Evolutionary conservation across 2,329 filamentous ascomycete genomes (phyloP), one percentile per base, ranked within the genome.

Genomic region (Chrysoporthe deuterocubensis): DNA sequence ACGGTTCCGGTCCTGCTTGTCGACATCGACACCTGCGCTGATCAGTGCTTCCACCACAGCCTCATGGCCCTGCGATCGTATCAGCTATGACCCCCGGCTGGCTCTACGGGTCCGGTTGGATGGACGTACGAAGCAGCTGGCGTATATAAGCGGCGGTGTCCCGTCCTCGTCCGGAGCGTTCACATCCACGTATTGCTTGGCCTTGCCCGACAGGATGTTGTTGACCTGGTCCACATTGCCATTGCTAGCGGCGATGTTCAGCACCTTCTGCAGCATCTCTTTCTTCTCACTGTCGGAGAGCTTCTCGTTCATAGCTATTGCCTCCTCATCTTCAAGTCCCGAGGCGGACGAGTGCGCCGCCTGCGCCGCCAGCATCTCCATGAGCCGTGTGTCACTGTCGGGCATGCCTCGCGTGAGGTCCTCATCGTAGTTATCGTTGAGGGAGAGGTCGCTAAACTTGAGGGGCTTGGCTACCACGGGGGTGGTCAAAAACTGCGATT

Each of bases 161-260:
- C 96, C 96, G 77, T 99, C 96, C 74, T 97, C 92, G 77, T 99
- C 96, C 14, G 92, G 87, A 67, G 90, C 89, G 79, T 99, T 92
- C 72, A 97, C 87, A 78, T 98, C 91, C 68, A 98, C 86, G 75
- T 90, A 94, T 11, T 87, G 78, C 74, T 89, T 92, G 16, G 92
- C 91, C 67, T 89, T 88, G 21, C 94, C 94, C 56, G 85, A 81
- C 3, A 98, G 82, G 52, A 99, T 85, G 75, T 89, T 90, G 72
- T 87, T 85, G 59, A 99, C 90, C 69, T 94, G 89, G 60, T 91
- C 89, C 52, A 93, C 88, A 79, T 98, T 96, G 62, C 96, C 96
- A 78, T 99, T 99, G 78, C 95, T 97, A 2, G 96, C 94, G 14
- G 96, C 95, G 89, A 97, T 96, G 75, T 95, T 94, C 72, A 99